phyloP scores from a whole-genome alignment of 2,329 filamentous ascomycete genomes.

The Neonectria coccinea region DNA sequence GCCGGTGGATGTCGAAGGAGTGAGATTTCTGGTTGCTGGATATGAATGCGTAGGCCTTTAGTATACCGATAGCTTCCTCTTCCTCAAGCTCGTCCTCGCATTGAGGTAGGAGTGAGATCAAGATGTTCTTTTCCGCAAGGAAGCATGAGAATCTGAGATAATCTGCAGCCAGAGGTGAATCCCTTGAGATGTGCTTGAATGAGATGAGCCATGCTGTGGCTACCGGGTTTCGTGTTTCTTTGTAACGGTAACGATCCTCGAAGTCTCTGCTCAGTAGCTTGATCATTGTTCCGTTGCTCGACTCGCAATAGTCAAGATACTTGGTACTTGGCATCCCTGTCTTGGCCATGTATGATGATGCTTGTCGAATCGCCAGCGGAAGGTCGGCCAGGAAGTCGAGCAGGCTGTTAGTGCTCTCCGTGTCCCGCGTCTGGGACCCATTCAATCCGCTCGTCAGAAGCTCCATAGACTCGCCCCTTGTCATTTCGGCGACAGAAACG shows the following conservation, averaged over 20 bases:
- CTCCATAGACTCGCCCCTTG: conserved; percentile 33
- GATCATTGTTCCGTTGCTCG: conserved; percentile 37
- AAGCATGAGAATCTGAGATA: conserved; percentile 49
- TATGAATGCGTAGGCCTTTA: conserved; percentile 50
- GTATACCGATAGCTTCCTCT: conserved; percentile 42
- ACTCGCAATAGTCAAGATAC: conserved; percentile 45
- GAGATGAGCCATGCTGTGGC: conserved; percentile 51
- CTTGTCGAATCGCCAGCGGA: conserved; percentile 53
- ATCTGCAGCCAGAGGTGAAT: conserved; percentile 42
- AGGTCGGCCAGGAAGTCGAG: conserved; percentile 48
- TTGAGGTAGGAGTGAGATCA: conserved; percentile 40
- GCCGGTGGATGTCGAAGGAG: conserved; percentile 48
- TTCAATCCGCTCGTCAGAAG: conserved; percentile 39
- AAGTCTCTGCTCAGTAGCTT: conserved; percentile 48
- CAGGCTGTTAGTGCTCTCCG: conserved; percentile 37
- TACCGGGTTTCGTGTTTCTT: conserved; percentile 48
- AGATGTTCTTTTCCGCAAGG: conserved; percentile 47
- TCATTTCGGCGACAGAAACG: conserved; percentile 39
- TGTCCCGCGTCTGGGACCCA: conserved; percentile 36
- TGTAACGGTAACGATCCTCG: conserved; percentile 45
- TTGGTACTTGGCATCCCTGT: conserved; percentile 28
- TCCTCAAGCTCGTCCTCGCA: conserved; percentile 20
- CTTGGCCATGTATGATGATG: conserved; percentile 51
- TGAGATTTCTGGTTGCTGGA: conserved; percentile 28
- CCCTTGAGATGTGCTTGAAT: conserved; percentile 46